Base-by-base conservation (phyloP, 225 moss, liverwort and hornwort species). In the Climacium dendroides region DNA sequence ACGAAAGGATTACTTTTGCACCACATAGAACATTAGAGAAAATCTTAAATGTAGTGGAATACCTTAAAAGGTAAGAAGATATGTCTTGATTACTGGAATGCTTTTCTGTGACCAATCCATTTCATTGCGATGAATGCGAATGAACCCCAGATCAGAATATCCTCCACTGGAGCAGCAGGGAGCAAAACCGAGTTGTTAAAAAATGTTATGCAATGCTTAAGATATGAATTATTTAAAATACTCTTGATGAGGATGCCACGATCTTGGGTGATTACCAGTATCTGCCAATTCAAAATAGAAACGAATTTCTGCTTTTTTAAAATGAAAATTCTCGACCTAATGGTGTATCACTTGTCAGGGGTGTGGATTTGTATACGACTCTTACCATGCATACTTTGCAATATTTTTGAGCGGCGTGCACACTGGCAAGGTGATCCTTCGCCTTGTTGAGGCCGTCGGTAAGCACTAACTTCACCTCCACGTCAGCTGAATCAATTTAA, bases 401-500 rank as follows among this genome's bases (percentile, higher is more conserved):
- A 91, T 82, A 58, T 73, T 66, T 74, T 57, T 89, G 74, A 48
- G 50, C 24, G 87, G 94, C 34, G 55, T 81, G 37, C 91, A 90
- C 76, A 91, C 90, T 35, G 91, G 93, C 66, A 91, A 58, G 85
- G 91, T 94, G 66, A 90, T 93, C 74, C 90, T 94, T 62, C 90
- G 91, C 48, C 93, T 94, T 41, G 93, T 93, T 26, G 94, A 94
- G 87, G 91, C 91, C 17, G 82, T 93, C 50, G 93, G 94, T 94
- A 84, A 86, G 90, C 85, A 81, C 30, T 29, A 73, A 25, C 22
- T 72, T 65, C 47, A 79, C 25, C 57, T 16, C 48, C 32, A 69
- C 54, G 22, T 70, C 45, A 23, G 73, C 37, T 61, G 37, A 63
- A 52, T 64, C 32, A 80, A 19, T 18, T 69, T 45, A 63, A 50